Conservation (phyloP, 345 rosid genomes). For the Kandelia obovata region DNA sequence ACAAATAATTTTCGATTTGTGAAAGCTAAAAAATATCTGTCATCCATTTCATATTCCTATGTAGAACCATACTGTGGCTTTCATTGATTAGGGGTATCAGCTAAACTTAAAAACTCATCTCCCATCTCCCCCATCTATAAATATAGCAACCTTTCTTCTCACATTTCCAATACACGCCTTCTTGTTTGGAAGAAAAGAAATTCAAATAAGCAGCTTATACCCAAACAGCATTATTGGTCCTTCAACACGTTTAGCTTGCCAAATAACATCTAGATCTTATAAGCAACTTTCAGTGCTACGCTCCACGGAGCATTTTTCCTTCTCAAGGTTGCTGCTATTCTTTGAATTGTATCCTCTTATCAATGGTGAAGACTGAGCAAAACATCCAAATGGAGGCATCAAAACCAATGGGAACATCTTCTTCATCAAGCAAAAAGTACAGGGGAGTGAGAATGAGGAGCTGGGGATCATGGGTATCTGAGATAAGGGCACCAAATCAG, state of each 20-base stretch:
- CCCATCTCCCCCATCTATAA: background rate
- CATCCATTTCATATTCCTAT: slow-evolving; percentile 26
- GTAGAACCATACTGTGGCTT: slow-evolving; percentile 1
- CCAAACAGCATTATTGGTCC: too few relatives aligned
- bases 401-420: slow-evolving; percentile 28
- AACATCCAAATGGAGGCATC: slow-evolving; percentile 35
- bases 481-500: slow-evolving; percentile 93
- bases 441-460: slow-evolving; percentile 98
- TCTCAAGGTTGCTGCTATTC: too few relatives aligned
- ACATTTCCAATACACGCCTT: background rate
- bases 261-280: too few relatives aligned
- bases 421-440: slow-evolving; percentile 45
- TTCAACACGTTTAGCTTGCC: too few relatives aligned
- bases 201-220: too few relatives aligned
- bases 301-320: too few relatives aligned
- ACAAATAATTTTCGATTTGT: background rate
- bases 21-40: slow-evolving; percentile 37
- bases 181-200: too few relatives aligned
- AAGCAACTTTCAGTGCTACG: background rate
- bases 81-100: background rate
- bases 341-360: background rate
- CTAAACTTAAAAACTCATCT: background rate
- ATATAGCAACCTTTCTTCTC: background rate
- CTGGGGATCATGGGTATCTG: slow-evolving; percentile 99
- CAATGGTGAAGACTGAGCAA: slow-evolving; percentile 65